Conservation (phyloP, 2,329 filamentous ascomycete genomes). For the Nothophaeocryptopus gaeumannii region DNA sequence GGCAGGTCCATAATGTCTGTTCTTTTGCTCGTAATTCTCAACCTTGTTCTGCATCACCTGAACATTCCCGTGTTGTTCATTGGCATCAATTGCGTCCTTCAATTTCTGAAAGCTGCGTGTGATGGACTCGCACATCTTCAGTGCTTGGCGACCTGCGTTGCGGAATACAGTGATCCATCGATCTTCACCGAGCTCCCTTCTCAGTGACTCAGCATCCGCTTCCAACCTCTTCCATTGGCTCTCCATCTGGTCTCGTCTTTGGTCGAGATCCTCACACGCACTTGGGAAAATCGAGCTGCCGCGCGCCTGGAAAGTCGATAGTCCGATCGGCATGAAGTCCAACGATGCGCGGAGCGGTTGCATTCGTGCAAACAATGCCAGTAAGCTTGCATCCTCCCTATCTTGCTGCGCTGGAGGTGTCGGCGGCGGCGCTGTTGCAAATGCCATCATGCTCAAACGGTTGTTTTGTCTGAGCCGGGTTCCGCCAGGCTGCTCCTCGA, state of each 20-base stretch:
- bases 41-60: conserved; percentile 74
- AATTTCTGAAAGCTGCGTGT: conserved; percentile 82
- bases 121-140: conserved; percentile 96
- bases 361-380: conserved; percentile 91
- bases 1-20: conserved; percentile 86
- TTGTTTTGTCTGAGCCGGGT: conserved; percentile 53
- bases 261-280: conserved; percentile 83
- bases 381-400: conserved; percentile 81
- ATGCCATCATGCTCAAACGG: conserved; percentile 65
- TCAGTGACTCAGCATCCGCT: conserved; percentile 81
- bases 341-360: conserved; percentile 88
- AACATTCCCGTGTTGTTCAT: conserved; percentile 69
- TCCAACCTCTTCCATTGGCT: conserved; percentile 85
- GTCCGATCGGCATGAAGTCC: conserved; percentile 91
- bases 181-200: conserved; percentile 90
- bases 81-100: conserved; percentile 72
- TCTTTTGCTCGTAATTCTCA: conserved; percentile 92
- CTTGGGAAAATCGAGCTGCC: conserved; percentile 80
- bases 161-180: conserved; percentile 95
- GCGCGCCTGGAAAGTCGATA: conserved; percentile 79
- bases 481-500: conserved; percentile 72
- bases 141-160: conserved; percentile 83
- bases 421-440: conserved; percentile 56
- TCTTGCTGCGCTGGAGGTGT: conserved; percentile 46
- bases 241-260: conserved; percentile 71